A percentile compares a stretch with the other conserved stretches of the same genome.
These are phyloP conservation scores for Fusarium beomiforme DNA, from an alignment of 2,329 filamentous ascomycete species.

Conservation along the genomic window DNA sequence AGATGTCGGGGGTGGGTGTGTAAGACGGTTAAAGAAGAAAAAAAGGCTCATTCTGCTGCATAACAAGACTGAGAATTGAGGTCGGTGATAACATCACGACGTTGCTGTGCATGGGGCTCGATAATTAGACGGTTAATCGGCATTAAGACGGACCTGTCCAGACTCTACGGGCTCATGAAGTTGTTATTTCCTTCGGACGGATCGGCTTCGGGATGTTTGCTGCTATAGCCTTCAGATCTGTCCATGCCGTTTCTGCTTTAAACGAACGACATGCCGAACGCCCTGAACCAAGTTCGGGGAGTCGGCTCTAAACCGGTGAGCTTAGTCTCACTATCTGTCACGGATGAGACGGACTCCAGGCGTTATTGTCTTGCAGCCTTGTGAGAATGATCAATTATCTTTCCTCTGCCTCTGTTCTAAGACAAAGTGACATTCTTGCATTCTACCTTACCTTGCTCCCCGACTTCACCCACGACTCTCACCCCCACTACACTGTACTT, in stretches of 20 bases:
- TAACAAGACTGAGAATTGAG: not conserved
- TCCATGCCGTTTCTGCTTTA: not conserved
- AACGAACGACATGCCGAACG: conserved; percentile 13
- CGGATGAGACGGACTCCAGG: not conserved
- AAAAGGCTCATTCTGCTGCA: conserved; percentile 6
- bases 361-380: conserved; percentile 10
- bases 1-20: not conserved
- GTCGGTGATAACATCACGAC: not conserved
- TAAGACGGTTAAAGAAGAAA: not conserved
- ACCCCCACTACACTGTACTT: not conserved
- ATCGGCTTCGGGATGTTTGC: conserved; percentile 16
- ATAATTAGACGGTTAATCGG: not conserved
- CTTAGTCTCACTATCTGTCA: not conserved
- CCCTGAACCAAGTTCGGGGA: conserved; percentile 12
- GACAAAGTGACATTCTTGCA: conserved; percentile 7
- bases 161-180: not conserved
- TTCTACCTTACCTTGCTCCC: not conserved
- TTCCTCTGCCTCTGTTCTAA: not conserved
- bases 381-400: not conserved
- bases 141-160: conserved; percentile 11
- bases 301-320: conserved; percentile 19
- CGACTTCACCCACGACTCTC: not conserved
- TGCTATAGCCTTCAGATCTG: not conserved
- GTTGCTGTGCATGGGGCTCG: not conserved
- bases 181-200: conserved; percentile 11